Evolutionary conservation across 208 protist species (phyloP), one percentile per base, ranked within the genome.

Genomic region (Tetramitus jugosus): DNA sequence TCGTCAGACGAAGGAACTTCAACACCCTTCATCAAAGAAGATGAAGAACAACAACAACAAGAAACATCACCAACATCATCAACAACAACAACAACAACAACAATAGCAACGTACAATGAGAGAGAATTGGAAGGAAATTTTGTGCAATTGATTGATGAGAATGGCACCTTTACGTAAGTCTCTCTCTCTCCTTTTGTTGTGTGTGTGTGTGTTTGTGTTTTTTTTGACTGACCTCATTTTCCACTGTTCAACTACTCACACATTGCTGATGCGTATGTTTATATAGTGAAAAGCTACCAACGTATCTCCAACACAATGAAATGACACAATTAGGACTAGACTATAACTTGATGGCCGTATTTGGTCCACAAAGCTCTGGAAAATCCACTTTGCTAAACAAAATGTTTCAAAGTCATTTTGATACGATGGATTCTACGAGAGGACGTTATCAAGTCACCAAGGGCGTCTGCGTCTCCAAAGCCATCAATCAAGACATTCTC

Each of bases 311-410:
- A 3, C 14, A 69, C n/a, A 46, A 33, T 7, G 71, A 80, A 39
- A 83, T 88, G 53, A 39, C 76, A 31, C 65, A 23, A 39, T 62
- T 53, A 26, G 89, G 86, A 40, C 82, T 82, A 40, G 85, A 91
- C 72, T 92, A 91, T 71, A 83, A 79, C 26, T 84, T 98, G 0
- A 88, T 98, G 10, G 89, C 92, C 46, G 93, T 98, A 43, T 91
- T 98, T 72, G 96, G 95, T 39, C 90, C 89, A 4, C 96, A 98
- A 84, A 95, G 91, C 81, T 95, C 90, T 80, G 96, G 96, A 61
- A 98, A 98, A 81, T 96, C 91, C 49, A 98, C 96, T 13, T 83
- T 98, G 60, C 85, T 98, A 4, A 98, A 98, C 80, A 78, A 88
- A 35, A 86, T 98, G 29, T 98, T 98, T 85, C 85, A 83, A 37